Conservation (phyloP, 108 stramenopile genomes). For the Cyclotella cryptica region DNA sequence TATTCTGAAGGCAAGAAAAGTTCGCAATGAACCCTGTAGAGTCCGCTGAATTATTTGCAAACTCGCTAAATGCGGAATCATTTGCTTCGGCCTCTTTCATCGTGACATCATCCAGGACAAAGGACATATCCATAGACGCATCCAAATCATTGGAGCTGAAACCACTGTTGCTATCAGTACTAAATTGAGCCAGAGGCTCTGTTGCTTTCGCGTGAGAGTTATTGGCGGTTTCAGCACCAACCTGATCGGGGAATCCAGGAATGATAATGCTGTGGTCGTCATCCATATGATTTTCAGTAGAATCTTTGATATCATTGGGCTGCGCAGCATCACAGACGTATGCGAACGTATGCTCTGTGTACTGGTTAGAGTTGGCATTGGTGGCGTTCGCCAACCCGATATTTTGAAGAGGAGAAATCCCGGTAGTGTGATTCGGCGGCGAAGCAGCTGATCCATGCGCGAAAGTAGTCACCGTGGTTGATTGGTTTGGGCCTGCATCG, state of each 20-base stretch:
- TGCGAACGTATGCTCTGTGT: no score
- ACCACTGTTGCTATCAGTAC: neutral
- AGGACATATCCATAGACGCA: slow-evolving; percentile 8
- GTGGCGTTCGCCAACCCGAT: no score
- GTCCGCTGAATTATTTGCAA: neutral
- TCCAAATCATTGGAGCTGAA: neutral
- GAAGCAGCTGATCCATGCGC: neutral
- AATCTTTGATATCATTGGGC: neutral
- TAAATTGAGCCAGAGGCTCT: neutral
- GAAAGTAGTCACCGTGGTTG: neutral
- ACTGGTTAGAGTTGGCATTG: no score
- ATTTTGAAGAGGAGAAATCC: no score
- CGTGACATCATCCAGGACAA: neutral
- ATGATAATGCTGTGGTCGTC: slow-evolving; percentile 45
- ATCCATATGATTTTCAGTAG: slow-evolving; percentile 7
- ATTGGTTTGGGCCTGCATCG: neutral
- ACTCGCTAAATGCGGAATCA: neutral
- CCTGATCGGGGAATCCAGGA: slow-evolving; percentile 10
- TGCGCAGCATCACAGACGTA: no score
- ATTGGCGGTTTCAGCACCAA: neutral
- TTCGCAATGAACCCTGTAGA: neutral
- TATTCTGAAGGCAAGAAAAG: neutral
- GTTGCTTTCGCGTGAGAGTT: neutral
- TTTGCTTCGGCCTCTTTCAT: neutral
- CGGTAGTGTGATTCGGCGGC: neutral